A percentile compares a stretch with the other conserved stretches of the same genome.
Evolutionary conservation across 768 basidiomycete species (phyloP).

Genomic region (Mycena sanguinolenta): DNA sequence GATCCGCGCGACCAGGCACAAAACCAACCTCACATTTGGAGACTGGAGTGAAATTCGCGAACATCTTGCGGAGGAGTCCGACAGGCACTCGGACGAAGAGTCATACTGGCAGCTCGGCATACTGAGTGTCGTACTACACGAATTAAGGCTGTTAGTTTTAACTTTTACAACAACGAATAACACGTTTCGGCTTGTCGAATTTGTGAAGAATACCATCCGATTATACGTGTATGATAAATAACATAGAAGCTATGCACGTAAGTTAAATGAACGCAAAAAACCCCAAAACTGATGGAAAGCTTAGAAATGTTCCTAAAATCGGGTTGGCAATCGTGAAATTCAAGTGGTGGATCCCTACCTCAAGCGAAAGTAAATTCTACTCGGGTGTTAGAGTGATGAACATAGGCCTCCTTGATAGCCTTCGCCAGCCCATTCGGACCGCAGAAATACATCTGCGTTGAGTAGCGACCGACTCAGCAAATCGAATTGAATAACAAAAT

Average conservation of each 20-base stretch:
- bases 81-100: too few relatives aligned
- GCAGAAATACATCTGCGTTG: constrained; percentile 85
- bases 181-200: too few relatives aligned
- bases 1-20: neutral
- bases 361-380: constrained; percentile 87
- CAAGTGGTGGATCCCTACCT: constrained; percentile 56
- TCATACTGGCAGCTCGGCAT: too few relatives aligned
- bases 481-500: neutral
- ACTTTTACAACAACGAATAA: too few relatives aligned
- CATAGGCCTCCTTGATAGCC: constrained; percentile 79
- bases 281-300: constrained; percentile 8
- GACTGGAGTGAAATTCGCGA: too few relatives aligned
- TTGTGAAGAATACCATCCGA: too few relatives aligned
- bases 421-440: constrained; percentile 86
- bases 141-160: too few relatives aligned
- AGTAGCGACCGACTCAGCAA: neutral
- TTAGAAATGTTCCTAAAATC: constrained; percentile 36
- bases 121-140: too few relatives aligned
- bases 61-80: too few relatives aligned
- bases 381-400: constrained; percentile 62
- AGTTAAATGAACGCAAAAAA: neutral
- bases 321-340: neutral
- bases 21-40: neutral
- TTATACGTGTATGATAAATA: constrained; percentile 11
- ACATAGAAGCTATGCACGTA: neutral